A percentile compares a stretch with the other conserved stretches of the same genome.
These are phyloP conservation scores for Plectranthus barbatus DNA, from an alignment of 257 asterid genomes.

Conservation along the genomic window DNA sequence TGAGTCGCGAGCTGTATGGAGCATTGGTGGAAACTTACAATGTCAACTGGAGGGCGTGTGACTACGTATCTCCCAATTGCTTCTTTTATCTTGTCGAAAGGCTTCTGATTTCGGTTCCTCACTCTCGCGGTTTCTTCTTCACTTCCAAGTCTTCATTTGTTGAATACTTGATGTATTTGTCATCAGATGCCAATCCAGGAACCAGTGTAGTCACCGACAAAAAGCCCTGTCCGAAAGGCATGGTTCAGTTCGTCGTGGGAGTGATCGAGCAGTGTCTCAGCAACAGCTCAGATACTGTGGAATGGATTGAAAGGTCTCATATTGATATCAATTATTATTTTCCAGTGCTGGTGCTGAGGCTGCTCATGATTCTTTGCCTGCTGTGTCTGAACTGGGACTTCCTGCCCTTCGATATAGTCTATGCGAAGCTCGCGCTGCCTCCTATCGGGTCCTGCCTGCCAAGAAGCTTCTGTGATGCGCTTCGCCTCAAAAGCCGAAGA, in stretches of 20 bases:
- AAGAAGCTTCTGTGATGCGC: constrained; percentile 19
- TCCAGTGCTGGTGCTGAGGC: constrained; percentile 32
- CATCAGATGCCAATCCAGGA: constrained; percentile 12
- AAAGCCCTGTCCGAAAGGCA: neutral
- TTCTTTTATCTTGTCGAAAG: constrained; percentile 58
- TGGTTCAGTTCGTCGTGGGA: neutral
- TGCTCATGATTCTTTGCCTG: constrained; percentile 35
- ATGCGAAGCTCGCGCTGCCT: neutral
- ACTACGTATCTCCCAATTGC: constrained; percentile 46
- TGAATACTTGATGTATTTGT: constrained; percentile 28
- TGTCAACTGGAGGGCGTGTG: constrained; percentile 20
- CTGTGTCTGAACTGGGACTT: constrained; percentile 32
- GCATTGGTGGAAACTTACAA: constrained; percentile 33
- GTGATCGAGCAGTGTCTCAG: constrained; percentile 20
- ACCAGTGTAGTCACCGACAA: neutral
- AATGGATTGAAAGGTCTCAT: constrained; percentile 28
- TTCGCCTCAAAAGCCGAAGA: no score
- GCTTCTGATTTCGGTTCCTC: constrained; percentile 33
- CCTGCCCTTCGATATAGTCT: constrained; percentile 2
- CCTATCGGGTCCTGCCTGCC: constrained; percentile 25
- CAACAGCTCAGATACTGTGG: neutral
- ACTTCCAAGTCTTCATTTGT: constrained; percentile 38
- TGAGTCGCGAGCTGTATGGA: constrained; percentile 12
- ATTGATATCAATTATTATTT: constrained; percentile 11
- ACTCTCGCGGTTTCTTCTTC: constrained; percentile 26